A percentile compares a stretch with the other conserved stretches of the same genome.
Evolutionary conservation across 2,329 filamentous ascomycete species (phyloP).

Genomic region (Ophiostoma australiae): DNA sequence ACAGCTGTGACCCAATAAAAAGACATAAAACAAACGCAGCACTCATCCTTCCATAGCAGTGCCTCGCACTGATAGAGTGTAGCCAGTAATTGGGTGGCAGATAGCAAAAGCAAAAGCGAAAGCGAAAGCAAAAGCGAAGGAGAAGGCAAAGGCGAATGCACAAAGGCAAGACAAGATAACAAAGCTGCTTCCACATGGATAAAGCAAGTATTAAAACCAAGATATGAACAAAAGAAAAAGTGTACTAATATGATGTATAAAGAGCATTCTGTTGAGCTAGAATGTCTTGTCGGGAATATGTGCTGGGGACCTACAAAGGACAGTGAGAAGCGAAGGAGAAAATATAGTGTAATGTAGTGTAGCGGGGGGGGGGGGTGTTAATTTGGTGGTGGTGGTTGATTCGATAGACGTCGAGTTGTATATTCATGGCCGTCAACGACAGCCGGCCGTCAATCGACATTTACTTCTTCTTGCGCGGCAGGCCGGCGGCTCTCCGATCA

Average conservation of each 20-base stretch:
- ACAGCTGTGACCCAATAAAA: slow-evolving; percentile 5
- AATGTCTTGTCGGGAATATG: neutral
- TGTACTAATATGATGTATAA: slow-evolving; percentile 8
- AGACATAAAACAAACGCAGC: neutral
- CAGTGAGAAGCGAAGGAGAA: slow-evolving; percentile 1
- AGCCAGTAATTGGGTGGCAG: neutral
- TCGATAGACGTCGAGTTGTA: neutral
- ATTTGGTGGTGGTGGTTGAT: neutral
- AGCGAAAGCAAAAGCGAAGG: neutral
- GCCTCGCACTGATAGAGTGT: neutral
- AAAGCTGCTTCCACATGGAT: neutral
- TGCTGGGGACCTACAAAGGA: neutral
- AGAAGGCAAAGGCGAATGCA: neutral
- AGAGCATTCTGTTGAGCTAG: neutral
- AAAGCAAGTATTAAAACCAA: slow-evolving; percentile 8
- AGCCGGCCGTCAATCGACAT: slow-evolving; percentile 19
- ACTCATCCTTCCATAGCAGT: neutral
- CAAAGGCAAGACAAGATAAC: neutral
- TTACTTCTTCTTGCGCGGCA: slow-evolving; percentile 45
- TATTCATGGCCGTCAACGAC: neutral
- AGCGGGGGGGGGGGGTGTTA: neutral
- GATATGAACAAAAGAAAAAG: slow-evolving; percentile 11
- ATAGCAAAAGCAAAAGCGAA: neutral
- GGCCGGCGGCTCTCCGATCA: slow-evolving; percentile 52
- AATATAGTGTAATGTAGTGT: neutral